These are phyloP conservation scores for Yarrowia alimentaria DNA, from an alignment of 805 yeast species.

Conservation along the genomic window DNA sequence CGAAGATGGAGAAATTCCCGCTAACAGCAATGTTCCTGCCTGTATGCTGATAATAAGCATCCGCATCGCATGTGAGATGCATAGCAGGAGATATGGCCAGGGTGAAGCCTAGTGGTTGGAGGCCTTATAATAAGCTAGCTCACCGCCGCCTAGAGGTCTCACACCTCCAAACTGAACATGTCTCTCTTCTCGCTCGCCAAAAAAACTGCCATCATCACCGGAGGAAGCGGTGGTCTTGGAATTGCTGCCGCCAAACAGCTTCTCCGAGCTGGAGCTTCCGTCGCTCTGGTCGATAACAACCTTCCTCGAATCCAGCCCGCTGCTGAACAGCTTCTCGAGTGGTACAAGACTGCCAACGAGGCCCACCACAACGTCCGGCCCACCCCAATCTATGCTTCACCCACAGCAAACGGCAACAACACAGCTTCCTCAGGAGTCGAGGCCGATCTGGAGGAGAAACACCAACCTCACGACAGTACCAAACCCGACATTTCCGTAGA, in stretches of 20 bases:
- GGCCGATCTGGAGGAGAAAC: no score
- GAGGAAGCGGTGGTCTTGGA: constrained; percentile 80
- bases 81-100: not conserved
- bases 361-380: constrained; percentile 13
- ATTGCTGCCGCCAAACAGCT: constrained; percentile 63
- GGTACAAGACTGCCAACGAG: constrained; percentile 42
- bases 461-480: not conserved
- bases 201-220: constrained; percentile 69
- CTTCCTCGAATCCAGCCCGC: constrained; percentile 57
- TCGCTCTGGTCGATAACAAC: constrained; percentile 71
- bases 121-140: no score
- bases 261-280: constrained; percentile 71
- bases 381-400: constrained; percentile 10
- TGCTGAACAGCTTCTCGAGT: constrained; percentile 49
- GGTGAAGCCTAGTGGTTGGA: no score
- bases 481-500: constrained; percentile 8
- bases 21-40: constrained; percentile 9
- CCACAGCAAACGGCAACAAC: not conserved
- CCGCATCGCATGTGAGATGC: constrained; percentile 1
- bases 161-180: constrained; percentile 9
- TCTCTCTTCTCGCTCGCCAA: constrained; percentile 42
- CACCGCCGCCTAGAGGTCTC: not conserved
- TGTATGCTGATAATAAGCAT: constrained; percentile 11
- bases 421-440: no score
- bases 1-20: no score